phyloP scores from a whole-genome alignment of 306 rosid species.

The Parietaria judaica region DNA sequence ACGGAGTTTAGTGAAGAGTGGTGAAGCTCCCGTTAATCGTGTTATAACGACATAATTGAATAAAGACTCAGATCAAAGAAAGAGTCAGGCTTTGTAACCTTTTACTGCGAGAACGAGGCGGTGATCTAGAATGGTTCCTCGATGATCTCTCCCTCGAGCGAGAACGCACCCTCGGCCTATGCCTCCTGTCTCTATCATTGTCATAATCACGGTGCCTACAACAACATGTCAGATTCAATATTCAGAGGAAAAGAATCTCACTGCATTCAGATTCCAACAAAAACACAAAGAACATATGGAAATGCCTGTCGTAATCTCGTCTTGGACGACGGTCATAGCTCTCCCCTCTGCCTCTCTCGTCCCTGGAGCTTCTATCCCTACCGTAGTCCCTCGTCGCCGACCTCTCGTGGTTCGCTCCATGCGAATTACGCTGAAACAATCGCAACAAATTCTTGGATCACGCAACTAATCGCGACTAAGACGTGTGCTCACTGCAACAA shows the following conservation, averaged over 20 bases:
- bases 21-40: no score
- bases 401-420: conserved; percentile 45
- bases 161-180: conserved; percentile 36
- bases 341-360: conserved; percentile 38
- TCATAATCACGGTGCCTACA: conserved; percentile 38
- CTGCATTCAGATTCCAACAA: no score
- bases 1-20: no score
- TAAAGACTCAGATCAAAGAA: no score
- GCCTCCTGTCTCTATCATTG: conserved; percentile 45
- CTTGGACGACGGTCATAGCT: conserved; percentile 23
- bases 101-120: conserved; percentile 47
- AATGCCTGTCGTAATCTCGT: conserved; percentile 44
- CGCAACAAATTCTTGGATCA: not conserved
- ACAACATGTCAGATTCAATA: not conserved
- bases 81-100: conserved; percentile 17
- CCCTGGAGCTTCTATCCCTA: conserved; percentile 37
- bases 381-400: conserved; percentile 31
- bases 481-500: no score
- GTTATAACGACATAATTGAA: no score
- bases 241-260: no score
- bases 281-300: not conserved
- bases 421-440: conserved; percentile 39
- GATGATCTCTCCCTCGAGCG: conserved; percentile 41
- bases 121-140: conserved; percentile 41
- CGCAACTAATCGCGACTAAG: not conserved